These are phyloP conservation scores for Xanthoparmelia taractica DNA, from an alignment of 495 filamentous ascomycete genomes.

Conservation along the genomic window DNA sequence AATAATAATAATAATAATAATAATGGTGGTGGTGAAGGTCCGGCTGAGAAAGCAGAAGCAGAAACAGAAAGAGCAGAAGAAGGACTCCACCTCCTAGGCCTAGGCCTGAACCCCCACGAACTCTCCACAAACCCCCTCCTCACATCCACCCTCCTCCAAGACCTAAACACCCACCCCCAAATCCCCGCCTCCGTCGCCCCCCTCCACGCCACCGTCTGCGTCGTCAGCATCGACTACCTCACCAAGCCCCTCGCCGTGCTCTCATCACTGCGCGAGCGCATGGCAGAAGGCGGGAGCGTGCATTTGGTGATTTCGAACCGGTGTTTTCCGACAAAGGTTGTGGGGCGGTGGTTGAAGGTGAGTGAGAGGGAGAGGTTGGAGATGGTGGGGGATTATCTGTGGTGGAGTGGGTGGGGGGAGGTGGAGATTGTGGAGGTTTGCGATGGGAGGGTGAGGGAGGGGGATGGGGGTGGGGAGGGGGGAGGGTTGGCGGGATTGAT, in stretches of 20 bases:
- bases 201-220: conserved; percentile 36
- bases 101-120: conserved; percentile 37
- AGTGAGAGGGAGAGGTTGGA: conserved; percentile 32
- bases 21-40: background rate
- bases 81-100: conserved; percentile 24
- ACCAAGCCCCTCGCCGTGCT: conserved; percentile 36
- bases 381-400: conserved; percentile 42
- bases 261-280: conserved; percentile 24
- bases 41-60: too few species aligned
- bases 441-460: conserved; percentile 26
- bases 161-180: conserved; percentile 33
- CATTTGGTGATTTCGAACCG: conserved; percentile 42
- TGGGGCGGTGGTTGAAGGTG: conserved; percentile 32
- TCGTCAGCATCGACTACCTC: conserved; percentile 41
- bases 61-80: background rate
- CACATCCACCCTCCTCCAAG: conserved; percentile 24
- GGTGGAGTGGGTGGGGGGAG: conserved; percentile 37
- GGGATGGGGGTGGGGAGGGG: conserved; percentile 14
- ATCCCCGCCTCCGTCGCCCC: conserved; percentile 18
- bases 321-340: conserved; percentile 41
- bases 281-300: conserved; percentile 31
- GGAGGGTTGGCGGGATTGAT: conserved; percentile 17
- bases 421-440: conserved; percentile 41
- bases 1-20: too few species aligned
- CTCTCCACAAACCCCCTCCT: conserved; percentile 34